Evolutionary conservation across 2,329 filamentous ascomycete genomes (phyloP).

Genomic region (Penicillium sp.): DNA sequence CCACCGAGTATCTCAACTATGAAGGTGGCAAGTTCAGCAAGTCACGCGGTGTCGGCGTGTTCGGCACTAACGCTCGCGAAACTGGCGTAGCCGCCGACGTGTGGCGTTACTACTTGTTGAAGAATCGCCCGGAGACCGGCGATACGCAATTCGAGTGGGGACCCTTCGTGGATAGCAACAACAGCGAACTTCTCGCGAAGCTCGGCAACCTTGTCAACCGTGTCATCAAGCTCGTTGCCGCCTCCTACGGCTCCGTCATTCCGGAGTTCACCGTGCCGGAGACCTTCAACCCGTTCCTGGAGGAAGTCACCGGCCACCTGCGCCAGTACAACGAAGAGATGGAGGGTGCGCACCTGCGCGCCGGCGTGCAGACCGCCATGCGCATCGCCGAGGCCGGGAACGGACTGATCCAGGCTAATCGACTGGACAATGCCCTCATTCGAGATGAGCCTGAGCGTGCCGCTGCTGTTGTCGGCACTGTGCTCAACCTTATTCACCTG

Average conservation of each 20-base stretch:
- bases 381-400: slow-evolving; percentile 58
- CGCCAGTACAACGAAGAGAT: slow-evolving; percentile 56
- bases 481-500: slow-evolving; percentile 77
- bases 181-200: slow-evolving; percentile 77
- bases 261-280: slow-evolving; percentile 41
- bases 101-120: slow-evolving; percentile 90
- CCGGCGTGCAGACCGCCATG: slow-evolving; percentile 53
- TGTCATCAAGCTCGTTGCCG: slow-evolving; percentile 69
- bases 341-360: slow-evolving; percentile 58
- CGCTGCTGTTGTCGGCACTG: slow-evolving; percentile 67
- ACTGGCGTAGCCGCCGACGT: slow-evolving; percentile 81
- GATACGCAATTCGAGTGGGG: slow-evolving; percentile 91
- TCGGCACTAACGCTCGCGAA: slow-evolving; percentile 82
- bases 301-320: slow-evolving; percentile 51
- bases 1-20: slow-evolving; percentile 86
- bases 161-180: slow-evolving; percentile 77
- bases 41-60: slow-evolving; percentile 82
- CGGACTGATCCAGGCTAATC: slow-evolving; percentile 57
- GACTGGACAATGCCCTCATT: slow-evolving; percentile 60
- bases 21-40: slow-evolving; percentile 91
- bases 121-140: slow-evolving; percentile 76
- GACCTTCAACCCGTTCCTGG: slow-evolving; percentile 39
- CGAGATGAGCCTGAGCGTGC: slow-evolving; percentile 57
- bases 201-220: slow-evolving; percentile 71
- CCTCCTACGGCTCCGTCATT: slow-evolving; percentile 59